Evolutionary conservation across 2,329 filamentous ascomycete species (phyloP).

Genomic region (Talaromyces sp.): DNA sequence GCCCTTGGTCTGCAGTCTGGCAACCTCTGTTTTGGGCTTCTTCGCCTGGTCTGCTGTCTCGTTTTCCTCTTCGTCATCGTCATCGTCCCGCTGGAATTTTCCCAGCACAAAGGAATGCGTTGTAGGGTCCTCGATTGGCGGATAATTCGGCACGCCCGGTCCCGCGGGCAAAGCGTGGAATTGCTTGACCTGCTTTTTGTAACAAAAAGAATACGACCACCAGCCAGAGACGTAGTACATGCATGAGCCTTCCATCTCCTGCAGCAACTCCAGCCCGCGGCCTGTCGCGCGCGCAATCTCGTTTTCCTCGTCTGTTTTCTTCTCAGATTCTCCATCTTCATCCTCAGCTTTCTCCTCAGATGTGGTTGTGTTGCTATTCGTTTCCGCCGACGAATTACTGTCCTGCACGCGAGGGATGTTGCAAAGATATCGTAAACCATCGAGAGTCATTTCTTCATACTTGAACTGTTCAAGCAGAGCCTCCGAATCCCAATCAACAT

Average conservation of each 20-base stretch:
- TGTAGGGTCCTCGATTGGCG: constrained; percentile 69
- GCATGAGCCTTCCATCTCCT: constrained; percentile 70
- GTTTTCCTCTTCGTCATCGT: constrained; percentile 25
- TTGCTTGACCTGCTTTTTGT: constrained; percentile 78
- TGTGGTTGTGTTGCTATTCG: constrained; percentile 20
- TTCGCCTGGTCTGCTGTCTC: constrained; percentile 21
- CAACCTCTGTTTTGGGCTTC: constrained; percentile 36
- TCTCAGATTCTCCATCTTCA: constrained; percentile 7
- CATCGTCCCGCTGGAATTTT: constrained; percentile 41
- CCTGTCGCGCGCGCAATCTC: constrained; percentile 72
- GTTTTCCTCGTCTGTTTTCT: constrained; percentile 65
- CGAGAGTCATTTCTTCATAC: constrained; percentile 71
- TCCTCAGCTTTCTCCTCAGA: constrained; percentile 18
- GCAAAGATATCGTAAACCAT: constrained; percentile 72
- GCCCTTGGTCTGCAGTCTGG: constrained; percentile 72
- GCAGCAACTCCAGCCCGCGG: constrained; percentile 73
- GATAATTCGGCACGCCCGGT: constrained; percentile 59
- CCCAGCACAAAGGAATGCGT: constrained; percentile 75
- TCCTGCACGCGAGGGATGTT: constrained; percentile 66
- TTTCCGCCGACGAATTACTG: constrained; percentile 60
- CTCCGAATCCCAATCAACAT: background rate
- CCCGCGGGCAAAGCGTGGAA: constrained; percentile 76
- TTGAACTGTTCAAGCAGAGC: constrained; percentile 14
- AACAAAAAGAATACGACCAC: constrained; percentile 97
- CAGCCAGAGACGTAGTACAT: constrained; percentile 81